Conservation (phyloP, 306 rosid species). For the Cicer cuneatum region DNA sequence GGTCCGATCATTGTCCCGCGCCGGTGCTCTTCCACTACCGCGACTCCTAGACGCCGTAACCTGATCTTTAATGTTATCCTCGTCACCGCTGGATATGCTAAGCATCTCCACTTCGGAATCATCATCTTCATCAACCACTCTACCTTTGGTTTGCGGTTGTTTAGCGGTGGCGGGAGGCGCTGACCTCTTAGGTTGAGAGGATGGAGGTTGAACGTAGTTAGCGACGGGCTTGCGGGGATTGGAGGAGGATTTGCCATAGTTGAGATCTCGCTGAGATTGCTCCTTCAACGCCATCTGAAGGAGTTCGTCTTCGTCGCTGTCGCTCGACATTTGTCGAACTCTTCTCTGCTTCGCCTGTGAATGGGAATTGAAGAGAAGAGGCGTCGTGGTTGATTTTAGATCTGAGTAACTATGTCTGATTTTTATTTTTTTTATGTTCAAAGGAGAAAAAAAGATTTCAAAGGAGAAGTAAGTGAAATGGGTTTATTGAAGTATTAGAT, state of each 20-base stretch:
- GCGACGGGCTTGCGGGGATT: conserved; percentile 81
- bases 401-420: conserved; percentile 37
- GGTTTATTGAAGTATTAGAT: too few species aligned
- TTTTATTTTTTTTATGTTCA: neutral
- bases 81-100: conserved; percentile 98
- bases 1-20: conserved; percentile 60
- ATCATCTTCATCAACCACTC: conserved; percentile 75
- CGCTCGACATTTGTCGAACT: conserved; percentile 76
- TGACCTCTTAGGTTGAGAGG: conserved; percentile 52
- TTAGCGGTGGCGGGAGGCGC: conserved; percentile 29
- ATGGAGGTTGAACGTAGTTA: conserved; percentile 83
- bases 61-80: conserved; percentile 59
- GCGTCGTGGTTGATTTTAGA: conserved; percentile 36
- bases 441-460: too few species aligned
- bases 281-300: conserved; percentile 95
- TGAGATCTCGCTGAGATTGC: conserved; percentile 80
- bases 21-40: conserved; percentile 44
- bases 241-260: conserved; percentile 60
- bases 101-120: conserved; percentile 98
- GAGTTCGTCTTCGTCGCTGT: conserved; percentile 92
- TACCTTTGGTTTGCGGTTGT: conserved; percentile 40
- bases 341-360: neutral
- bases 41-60: conserved; percentile 49
- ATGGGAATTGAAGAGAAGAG: conserved; percentile 16
- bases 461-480: too few species aligned